phyloP scores from a whole-genome alignment of 257 asterid genomes.

The Solanum gracilifrons region DNA sequence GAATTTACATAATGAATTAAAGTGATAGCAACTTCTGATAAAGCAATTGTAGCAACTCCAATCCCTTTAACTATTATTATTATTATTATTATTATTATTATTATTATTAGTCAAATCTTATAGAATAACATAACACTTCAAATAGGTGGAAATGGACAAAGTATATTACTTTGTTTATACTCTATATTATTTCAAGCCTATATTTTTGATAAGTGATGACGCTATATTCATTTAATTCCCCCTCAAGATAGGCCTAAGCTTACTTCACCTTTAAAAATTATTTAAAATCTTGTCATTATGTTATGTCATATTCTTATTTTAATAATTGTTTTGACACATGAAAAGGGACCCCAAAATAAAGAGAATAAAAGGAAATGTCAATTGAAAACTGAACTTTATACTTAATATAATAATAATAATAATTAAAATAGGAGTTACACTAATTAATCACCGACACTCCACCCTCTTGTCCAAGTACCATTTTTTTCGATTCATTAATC shows the following conservation, averaged over 20 bases:
- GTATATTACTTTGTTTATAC: not conserved
- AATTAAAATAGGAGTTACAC: not conserved
- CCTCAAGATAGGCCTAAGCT: not conserved
- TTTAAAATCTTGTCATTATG: not conserved
- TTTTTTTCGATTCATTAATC: not conserved
- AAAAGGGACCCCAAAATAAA: not conserved
- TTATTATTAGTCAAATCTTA: not conserved
- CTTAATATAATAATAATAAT: not conserved
- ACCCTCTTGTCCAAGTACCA: not conserved
- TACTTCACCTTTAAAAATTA: not conserved
- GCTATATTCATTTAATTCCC: not conserved
- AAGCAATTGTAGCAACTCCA: not conserved
- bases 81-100: not conserved
- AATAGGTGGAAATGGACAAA: not conserved
- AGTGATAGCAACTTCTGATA: not conserved
- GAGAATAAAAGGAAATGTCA: not conserved
- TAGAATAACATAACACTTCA: not conserved
- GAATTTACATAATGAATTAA: not conserved
- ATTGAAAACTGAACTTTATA: not conserved
- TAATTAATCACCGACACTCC: not conserved
- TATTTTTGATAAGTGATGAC: not conserved
- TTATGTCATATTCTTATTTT: not conserved
- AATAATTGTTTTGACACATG: not conserved
- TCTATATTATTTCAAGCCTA: not conserved
- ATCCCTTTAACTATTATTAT: not conserved